phyloP scores from a whole-genome alignment of 2,329 filamentous ascomycete species.

The Raffaelea arxii region DNA sequence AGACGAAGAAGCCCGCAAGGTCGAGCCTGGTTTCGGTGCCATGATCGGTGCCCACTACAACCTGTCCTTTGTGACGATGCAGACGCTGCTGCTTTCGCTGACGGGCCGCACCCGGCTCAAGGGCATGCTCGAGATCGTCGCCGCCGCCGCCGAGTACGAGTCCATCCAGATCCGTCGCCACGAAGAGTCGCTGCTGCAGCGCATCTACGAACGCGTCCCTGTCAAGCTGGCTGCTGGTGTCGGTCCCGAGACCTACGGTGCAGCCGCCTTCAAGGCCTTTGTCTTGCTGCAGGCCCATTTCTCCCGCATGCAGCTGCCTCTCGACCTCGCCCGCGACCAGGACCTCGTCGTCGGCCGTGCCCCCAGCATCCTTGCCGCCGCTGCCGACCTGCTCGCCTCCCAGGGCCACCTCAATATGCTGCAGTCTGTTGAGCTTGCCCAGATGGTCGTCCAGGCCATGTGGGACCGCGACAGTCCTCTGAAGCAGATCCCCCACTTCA shows the following conservation, averaged over 20 bases:
- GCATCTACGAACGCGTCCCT: constrained; percentile 88
- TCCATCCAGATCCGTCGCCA: constrained; percentile 80
- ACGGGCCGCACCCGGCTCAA: constrained; percentile 88
- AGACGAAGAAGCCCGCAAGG: constrained; percentile 54
- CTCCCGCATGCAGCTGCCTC: constrained; percentile 89
- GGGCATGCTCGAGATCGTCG: constrained; percentile 92
- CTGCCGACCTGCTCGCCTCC: constrained; percentile 89
- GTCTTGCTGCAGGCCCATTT: constrained; percentile 97
- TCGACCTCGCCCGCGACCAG: constrained; percentile 93
- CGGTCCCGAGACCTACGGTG: constrained; percentile 62
- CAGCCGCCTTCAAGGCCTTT: constrained; percentile 97
- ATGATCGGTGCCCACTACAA: constrained; percentile 99
- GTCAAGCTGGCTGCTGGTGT: constrained; percentile 68
- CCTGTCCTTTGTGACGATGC: constrained; percentile 98
- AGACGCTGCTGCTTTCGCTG: constrained; percentile 90
- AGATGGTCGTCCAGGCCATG: constrained; percentile 98
- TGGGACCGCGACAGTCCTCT: constrained; percentile 96
- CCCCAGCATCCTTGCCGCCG: constrained; percentile 78
- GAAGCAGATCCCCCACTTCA: constrained; percentile 96
- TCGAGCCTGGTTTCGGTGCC: constrained; percentile 84
- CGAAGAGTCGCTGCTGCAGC: constrained; percentile 76
- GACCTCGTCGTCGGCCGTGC: constrained; percentile 78
- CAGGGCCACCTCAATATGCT: constrained; percentile 95
- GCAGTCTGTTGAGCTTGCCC: constrained; percentile 97
- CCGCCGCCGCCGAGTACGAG: constrained; percentile 94